Base-by-base conservation (phyloP, 1,139 yeast species). In the Candida sp. region DNA sequence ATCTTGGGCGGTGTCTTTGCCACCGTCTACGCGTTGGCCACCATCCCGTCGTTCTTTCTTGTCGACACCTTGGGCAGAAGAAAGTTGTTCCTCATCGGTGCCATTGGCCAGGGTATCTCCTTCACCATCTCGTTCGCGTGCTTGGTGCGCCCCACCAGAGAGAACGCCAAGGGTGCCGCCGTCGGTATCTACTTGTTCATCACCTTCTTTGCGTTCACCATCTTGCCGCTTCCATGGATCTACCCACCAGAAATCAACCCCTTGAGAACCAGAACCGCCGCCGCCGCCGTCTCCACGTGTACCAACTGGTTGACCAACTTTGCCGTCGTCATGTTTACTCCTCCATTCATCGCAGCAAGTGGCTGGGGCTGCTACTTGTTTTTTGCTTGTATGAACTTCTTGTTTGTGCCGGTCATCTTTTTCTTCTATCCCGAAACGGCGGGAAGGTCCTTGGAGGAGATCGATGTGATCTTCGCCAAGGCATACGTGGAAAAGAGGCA, bases 31-130 rank as follows among this genome's bases (percentile, higher is more conserved):
- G 83, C 88, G 12, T 57, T 86, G 26, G 77, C 83, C 49, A 83
- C 91, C 37, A 74, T 84, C 58, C 87, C 88, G 44, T 82, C 90
- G 3, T 83, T 83, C 67, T 84, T 83, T 69, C 65, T 83, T 59
- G 76, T 86, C 63, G 94, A 89, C 62, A 75, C 78, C 47, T 67
- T 87, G 40, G 86, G 86, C 61, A 87, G 91, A 66, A 84, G 96
- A 77, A 83, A 76, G 51, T 71, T 81, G 63, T 73, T 81, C 62
- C 68, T 80, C 55, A 66, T 69, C 54, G 85, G 85, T 60, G 82
- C 84, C 40, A 48, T 64, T 47, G 84, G 84, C 52, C 81, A 77
- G 63, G 80, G 71, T 55, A 33, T 65, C 52, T 66, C 81, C 7
- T 73, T 76, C 62, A 61, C 70, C 5, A 69, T 76, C 49, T 70